These are phyloP conservation scores for Komagataella pseudopastoris DNA, from an alignment of 805 yeast species.

Conservation along the genomic window DNA sequence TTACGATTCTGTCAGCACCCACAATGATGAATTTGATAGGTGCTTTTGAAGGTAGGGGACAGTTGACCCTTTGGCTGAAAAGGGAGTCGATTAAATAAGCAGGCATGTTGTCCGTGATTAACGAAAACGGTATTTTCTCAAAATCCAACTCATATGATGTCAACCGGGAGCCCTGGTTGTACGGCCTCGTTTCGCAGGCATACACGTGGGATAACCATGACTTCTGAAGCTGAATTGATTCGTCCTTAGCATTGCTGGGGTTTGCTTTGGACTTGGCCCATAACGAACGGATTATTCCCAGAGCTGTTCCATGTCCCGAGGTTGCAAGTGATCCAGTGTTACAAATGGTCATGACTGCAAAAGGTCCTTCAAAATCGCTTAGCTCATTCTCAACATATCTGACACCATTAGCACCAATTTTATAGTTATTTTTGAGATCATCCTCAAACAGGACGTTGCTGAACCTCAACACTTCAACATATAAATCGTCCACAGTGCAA, in stretches of 20 bases:
- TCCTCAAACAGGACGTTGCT: conserved; percentile 49
- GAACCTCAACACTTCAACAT: conserved; percentile 24
- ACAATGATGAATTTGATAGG: conserved; percentile 85
- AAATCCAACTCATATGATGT: conserved; percentile 85
- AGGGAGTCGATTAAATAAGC: conserved; percentile 53
- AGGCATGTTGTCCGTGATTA: conserved; percentile 87
- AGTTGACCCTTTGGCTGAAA: conserved; percentile 12
- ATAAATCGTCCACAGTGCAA: conserved; percentile 10
- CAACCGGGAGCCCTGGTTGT: conserved; percentile 88
- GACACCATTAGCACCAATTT: conserved; percentile 74
- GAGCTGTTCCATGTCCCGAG: conserved; percentile 94
- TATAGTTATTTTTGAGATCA: conserved; percentile 66
- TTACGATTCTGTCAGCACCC: conserved; percentile 91
- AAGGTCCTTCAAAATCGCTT: conserved; percentile 38
- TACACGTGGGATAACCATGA: conserved; percentile 58
- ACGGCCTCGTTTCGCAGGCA: conserved; percentile 91
- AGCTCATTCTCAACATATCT: conserved; percentile 41
- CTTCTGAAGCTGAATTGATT: conserved; percentile 7
- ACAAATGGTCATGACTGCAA: conserved; percentile 83
- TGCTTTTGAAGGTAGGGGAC: conserved; percentile 20
- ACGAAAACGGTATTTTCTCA: conserved; percentile 77
- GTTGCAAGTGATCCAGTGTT: conserved; percentile 96
- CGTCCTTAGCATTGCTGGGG: conserved; percentile 1
- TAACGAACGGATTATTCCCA: conserved; percentile 79
- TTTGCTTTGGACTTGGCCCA: conserved; percentile 25